Evolutionary conservation across 2,329 filamentous ascomycete species (phyloP).

Genomic region (Colletotrichum endophyticum): DNA sequence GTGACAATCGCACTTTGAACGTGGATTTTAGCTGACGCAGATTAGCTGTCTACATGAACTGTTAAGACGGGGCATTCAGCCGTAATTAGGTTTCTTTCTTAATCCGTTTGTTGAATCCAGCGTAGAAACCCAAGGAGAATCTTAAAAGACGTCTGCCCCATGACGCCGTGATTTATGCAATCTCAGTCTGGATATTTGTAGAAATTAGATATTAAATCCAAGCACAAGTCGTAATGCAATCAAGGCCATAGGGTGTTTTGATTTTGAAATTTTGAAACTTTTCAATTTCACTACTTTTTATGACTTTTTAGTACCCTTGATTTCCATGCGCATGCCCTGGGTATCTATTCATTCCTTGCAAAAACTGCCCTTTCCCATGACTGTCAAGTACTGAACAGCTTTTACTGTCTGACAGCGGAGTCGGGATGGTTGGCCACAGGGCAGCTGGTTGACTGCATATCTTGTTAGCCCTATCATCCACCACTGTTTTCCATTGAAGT

Average conservation of each 20-base stretch:
- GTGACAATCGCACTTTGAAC: neutral
- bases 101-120: too few relatives aligned
- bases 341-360: neutral
- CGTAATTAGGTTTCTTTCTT: too few relatives aligned
- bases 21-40: neutral
- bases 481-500: neutral
- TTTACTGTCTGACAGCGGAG: neutral
- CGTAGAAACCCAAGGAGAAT: neutral
- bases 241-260: neutral
- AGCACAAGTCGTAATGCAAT: neutral
- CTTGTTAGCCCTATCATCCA: neutral
- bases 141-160: rapidly evolving
- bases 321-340: neutral
- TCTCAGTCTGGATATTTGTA: neutral
- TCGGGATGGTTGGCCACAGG: neutral
- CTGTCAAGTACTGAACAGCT: neutral
- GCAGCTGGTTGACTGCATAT: neutral
- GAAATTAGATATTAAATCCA: neutral
- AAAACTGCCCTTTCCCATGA: neutral
- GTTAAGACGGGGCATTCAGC: neutral
- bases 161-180: neutral
- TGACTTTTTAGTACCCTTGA: neutral
- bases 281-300: neutral
- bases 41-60: neutral
- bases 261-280: neutral